phyloP scores from a whole-genome alignment of 2,329 filamentous ascomycete genomes.

The Neofusicoccum cordaticola region DNA sequence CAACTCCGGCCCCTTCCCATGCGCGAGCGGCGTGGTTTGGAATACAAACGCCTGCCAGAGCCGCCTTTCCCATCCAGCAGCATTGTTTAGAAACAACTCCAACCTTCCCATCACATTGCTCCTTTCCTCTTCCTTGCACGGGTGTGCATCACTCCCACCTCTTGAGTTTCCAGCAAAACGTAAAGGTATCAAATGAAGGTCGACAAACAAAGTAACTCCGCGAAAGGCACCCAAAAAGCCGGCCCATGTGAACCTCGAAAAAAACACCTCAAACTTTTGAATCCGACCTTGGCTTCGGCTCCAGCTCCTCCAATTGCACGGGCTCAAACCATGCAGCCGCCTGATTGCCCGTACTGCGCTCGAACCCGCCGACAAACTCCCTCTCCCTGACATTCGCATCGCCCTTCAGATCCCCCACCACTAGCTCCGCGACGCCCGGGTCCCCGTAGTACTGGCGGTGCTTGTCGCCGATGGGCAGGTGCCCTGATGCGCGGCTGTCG shows the following conservation, averaged over 20 bases:
- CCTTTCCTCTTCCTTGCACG: background rate
- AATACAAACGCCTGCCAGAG: background rate
- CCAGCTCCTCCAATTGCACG: constrained; percentile 6
- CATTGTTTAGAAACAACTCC: background rate
- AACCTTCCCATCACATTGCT: background rate
- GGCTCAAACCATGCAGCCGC: constrained; percentile 15
- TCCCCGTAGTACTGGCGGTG: constrained; percentile 10
- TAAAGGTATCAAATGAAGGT: constrained; percentile 10
- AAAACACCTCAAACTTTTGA: background rate
- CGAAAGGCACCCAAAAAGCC: background rate
- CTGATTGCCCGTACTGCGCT: background rate
- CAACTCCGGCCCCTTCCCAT: too few relatives aligned
- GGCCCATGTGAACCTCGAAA: background rate
- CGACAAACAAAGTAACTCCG: background rate
- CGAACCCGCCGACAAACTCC: background rate
- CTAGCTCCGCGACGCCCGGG: background rate
- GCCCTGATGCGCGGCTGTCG: background rate
- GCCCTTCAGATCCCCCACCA: background rate
- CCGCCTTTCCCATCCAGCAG: background rate
- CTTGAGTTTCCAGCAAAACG: background rate
- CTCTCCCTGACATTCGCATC: background rate
- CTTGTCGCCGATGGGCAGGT: background rate
- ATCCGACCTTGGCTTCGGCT: background rate
- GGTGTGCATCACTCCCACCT: too few relatives aligned
- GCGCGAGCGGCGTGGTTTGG: too few relatives aligned